These are phyloP conservation scores for Neolentinus lepideus DNA, from an alignment of 1,284 basidiomycete genomes.

Conservation along the genomic window DNA sequence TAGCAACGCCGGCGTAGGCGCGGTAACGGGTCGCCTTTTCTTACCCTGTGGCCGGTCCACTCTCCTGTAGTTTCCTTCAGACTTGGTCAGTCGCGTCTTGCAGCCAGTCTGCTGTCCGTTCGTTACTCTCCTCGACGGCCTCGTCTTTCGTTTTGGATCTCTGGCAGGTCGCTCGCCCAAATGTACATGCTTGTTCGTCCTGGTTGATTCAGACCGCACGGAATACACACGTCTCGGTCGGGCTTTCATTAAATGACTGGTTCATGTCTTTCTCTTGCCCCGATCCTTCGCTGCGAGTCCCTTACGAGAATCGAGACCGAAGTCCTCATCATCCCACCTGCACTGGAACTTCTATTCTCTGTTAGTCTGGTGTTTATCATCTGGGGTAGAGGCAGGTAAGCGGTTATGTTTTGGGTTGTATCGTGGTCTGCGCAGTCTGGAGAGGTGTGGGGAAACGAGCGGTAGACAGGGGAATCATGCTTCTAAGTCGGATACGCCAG, in stretches of 20 bases:
- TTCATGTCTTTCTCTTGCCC: constrained; percentile 61
- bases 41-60: neutral
- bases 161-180: constrained; percentile 3
- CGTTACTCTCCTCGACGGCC: constrained; percentile 17
- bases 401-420: constrained; percentile 9
- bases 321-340: constrained; percentile 53
- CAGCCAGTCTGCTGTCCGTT: constrained; percentile 32
- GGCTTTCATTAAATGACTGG: constrained; percentile 28
- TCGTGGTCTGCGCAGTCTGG: neutral
- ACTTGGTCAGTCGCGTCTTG: constrained; percentile 10
- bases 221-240: constrained; percentile 7
- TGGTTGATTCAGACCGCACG: neutral
- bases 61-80: neutral
- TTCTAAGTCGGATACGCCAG: too few relatives aligned
- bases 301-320: constrained; percentile 40
- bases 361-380: constrained; percentile 43
- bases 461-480: too few relatives aligned
- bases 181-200: neutral
- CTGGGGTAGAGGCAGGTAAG: constrained; percentile 48
- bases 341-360: constrained; percentile 53
- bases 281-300: constrained; percentile 63
- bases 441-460: too few relatives aligned
- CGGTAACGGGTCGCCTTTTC: neutral
- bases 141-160: constrained; percentile 9
- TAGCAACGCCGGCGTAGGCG: neutral